Base-by-base conservation (phyloP, 805 yeast species). In the Debaryomyces castellii region DNA sequence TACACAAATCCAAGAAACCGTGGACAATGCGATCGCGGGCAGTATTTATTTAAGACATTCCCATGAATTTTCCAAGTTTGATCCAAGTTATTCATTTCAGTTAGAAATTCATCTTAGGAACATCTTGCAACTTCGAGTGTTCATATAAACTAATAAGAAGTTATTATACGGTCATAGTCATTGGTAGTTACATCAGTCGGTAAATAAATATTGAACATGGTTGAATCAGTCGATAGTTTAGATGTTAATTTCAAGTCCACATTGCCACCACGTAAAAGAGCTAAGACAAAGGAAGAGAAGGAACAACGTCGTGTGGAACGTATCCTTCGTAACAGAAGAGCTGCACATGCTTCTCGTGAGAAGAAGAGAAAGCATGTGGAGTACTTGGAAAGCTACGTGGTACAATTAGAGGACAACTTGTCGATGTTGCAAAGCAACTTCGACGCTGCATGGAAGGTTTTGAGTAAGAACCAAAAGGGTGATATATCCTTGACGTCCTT, bases 291-390 rank as follows among this genome's bases (percentile, higher is more conserved):
- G 55, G 97, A 91, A 69, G 98, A 92, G 71, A 94, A 92, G 71
- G 98, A 94, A 67, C 98, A 92, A 71, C 84, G 98, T 53, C 80
- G 97, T 39, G 82, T 91, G 44, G 98, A 94, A 69, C 77, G 99
- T 42, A 91, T 94, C 41, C 74, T 92, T 57, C 80, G 99, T 63
- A 92, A 92, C 68, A 81, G 98, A 60, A 86, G 92, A 63, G 98
- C 98, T 12, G 99, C 99, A 40, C 98, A 92, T 64, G 96, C 96
- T 43, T 88, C 96, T 23, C 81, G 99, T 54, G 99, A 94, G 63
- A 91, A 92, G 80, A 92, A 92, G 79, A 81, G 98, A 63, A 81
- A 83, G 61, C 96, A 92, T 62, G 85, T 94, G 46, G 96, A 90
- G 66, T 82, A 80, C 51, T 76, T 94, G 54, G 97, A 92, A 66